phyloP scores from a whole-genome alignment of 257 asterid species.

The Solanum peruvianum region DNA sequence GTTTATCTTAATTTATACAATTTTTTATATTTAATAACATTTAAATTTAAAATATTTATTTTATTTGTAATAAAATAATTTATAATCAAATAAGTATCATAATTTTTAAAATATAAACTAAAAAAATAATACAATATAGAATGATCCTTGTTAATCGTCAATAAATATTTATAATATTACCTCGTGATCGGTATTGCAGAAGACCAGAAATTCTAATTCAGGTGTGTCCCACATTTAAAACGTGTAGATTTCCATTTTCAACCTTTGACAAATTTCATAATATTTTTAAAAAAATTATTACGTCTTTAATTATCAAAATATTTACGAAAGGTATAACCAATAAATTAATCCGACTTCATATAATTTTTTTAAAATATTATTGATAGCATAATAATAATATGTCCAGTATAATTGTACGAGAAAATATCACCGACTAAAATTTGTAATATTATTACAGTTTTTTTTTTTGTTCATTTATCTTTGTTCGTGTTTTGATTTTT shows the following conservation, averaged over 20 bases:
- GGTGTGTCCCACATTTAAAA: neutral
- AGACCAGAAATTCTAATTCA: neutral
- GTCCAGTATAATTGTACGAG: rapidly evolving
- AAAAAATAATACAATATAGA: no score
- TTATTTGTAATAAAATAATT: no score
- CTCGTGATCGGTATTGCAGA: neutral
- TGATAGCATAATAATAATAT: no score
- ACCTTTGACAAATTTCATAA: neutral
- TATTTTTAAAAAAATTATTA: neutral
- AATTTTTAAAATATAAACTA: no score
- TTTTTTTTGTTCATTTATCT: neutral
- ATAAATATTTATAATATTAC: neutral
- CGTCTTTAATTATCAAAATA: neutral
- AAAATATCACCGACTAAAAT: no score
- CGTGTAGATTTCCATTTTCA: neutral
- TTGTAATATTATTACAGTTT: no score
- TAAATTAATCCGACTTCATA: no score
- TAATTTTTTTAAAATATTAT: no score
- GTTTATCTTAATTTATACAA: neutral
- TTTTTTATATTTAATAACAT: no score
- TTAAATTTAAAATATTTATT: no score
- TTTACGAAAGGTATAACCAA: neutral
- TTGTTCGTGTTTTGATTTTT: neutral
- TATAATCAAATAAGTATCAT: no score
- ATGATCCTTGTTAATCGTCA: neutral